Conservation (phyloP, 768 basidiomycete genomes). For the Artomyces pyxidatus region DNA sequence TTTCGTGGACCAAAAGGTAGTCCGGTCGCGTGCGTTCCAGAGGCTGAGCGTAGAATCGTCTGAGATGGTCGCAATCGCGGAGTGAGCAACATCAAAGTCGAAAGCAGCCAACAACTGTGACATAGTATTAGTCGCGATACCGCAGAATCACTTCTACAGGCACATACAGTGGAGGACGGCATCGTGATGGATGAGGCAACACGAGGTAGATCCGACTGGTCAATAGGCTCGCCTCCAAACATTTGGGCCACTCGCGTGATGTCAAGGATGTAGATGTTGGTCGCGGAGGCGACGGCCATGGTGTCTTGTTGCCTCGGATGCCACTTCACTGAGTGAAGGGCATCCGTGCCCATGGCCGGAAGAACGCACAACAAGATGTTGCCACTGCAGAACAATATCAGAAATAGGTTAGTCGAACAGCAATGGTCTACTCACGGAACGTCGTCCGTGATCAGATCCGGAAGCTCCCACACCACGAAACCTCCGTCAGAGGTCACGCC, state of each 20-base stretch:
- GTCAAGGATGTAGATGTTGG: conserved; percentile 70
- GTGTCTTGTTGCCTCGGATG: conserved; percentile 76
- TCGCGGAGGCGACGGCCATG: conserved; percentile 76
- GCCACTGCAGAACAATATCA: conserved; percentile 37
- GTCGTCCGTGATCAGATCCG: conserved; percentile 77
- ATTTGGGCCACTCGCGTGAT: conserved; percentile 51
- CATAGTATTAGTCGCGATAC: background rate
- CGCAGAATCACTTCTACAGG: conserved; percentile 21
- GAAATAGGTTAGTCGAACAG: conserved; percentile 1
- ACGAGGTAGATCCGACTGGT: conserved; percentile 60
- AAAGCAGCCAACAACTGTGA: conserved; percentile 70
- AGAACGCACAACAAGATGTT: conserved; percentile 60
- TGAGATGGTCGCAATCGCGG: conserved; percentile 73
- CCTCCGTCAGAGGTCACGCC: conserved; percentile 86
- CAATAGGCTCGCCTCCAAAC: conserved; percentile 56
- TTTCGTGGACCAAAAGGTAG: conserved; percentile 68
- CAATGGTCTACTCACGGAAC: conserved; percentile 53
- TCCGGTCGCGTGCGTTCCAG: conserved; percentile 74
- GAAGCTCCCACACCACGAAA: conserved; percentile 84
- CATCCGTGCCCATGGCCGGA: conserved; percentile 49
- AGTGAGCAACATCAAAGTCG: conserved; percentile 74
- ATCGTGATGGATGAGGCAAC: conserved; percentile 63
- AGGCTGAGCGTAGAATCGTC: conserved; percentile 74
- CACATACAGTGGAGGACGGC: conserved; percentile 63
- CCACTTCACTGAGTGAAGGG: conserved; percentile 81